These are phyloP conservation scores for Terana coerulea DNA, from an alignment of 768 basidiomycete genomes.

Conservation along the genomic window DNA sequence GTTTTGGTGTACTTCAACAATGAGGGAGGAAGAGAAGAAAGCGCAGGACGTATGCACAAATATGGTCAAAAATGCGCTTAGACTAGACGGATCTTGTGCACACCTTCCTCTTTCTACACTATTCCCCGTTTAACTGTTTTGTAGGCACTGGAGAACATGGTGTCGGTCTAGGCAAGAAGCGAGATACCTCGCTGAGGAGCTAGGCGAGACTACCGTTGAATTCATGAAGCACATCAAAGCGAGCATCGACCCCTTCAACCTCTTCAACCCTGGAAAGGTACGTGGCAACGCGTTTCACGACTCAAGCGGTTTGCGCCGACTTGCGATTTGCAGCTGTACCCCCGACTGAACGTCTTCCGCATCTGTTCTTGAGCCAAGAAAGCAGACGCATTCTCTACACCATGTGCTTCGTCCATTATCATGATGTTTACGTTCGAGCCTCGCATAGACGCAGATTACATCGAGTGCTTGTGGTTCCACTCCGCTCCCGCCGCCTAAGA, in stretches of 20 bases:
- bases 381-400: too few relatives aligned
- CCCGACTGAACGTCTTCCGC: not conserved
- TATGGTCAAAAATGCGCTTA: slow-evolving; percentile 66
- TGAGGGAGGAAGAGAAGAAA: slow-evolving; percentile 32
- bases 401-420: too few relatives aligned
- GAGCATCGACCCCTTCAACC: slow-evolving; percentile 57
- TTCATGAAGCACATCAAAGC: slow-evolving; percentile 82
- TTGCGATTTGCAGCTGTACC: slow-evolving; percentile 3
- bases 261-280: slow-evolving; percentile 85
- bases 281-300: not conserved
- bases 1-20: slow-evolving; percentile 32
- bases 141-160: slow-evolving; percentile 82
- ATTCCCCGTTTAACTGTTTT: not conserved
- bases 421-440: too few relatives aligned
- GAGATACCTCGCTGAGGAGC: slow-evolving; percentile 76
- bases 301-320: not conserved
- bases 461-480: too few relatives aligned
- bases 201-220: slow-evolving; percentile 78
- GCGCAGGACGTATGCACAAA: slow-evolving; percentile 41
- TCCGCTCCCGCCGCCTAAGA: too few relatives aligned
- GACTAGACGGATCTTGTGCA: slow-evolving; percentile 71
- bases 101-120: slow-evolving; percentile 3
- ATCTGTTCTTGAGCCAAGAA: too few relatives aligned
- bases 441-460: too few relatives aligned
- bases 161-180: slow-evolving; percentile 81